Evolutionary conservation across 306 rosid species (phyloP).

Genomic region (Ormosia semicastrata): DNA sequence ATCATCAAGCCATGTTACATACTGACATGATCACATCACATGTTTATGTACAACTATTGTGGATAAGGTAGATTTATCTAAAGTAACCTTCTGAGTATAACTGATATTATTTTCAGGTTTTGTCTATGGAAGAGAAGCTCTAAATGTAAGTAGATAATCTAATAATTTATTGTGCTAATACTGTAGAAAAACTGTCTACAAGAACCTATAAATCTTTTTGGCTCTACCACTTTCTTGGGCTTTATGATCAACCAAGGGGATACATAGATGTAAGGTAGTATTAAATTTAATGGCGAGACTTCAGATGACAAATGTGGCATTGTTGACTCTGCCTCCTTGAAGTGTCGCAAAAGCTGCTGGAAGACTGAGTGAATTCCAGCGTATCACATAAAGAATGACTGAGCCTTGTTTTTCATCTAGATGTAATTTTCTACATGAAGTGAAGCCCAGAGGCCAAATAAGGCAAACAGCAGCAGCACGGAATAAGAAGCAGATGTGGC

Average conservation of each 20-base stretch:
- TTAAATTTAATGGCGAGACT: conserved; percentile 41
- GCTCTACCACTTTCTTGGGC: conserved; percentile 45
- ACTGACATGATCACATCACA: not conserved
- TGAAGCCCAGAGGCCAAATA: conserved; percentile 43
- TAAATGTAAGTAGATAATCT: conserved; percentile 39
- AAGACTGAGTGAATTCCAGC: conserved; percentile 48
- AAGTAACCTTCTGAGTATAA: not conserved
- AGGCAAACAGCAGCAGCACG: conserved; percentile 39
- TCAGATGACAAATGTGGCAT: conserved; percentile 29
- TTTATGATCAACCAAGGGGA: conserved; percentile 42
- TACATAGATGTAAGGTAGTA: conserved; percentile 42
- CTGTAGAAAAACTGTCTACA: conserved; percentile 56
- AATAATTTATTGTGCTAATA: conserved; percentile 47
- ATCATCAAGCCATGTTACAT: not conserved
- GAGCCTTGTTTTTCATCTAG: conserved; percentile 36
- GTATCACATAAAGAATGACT: conserved; percentile 30
- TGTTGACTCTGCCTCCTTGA: conserved; percentile 37
- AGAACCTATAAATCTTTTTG: conserved; percentile 44
- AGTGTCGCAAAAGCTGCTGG: conserved; percentile 40
- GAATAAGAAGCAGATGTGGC: conserved; percentile 58
- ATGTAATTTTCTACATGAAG: conserved; percentile 45
- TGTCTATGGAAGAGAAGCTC: conserved; percentile 9
- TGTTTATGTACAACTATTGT: not conserved
- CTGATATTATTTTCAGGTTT: not conserved
- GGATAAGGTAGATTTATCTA: not conserved